Evolutionary conservation across 75 land plant species (phyloP).

Genomic region (Sequoiadendron giganteum): DNA sequence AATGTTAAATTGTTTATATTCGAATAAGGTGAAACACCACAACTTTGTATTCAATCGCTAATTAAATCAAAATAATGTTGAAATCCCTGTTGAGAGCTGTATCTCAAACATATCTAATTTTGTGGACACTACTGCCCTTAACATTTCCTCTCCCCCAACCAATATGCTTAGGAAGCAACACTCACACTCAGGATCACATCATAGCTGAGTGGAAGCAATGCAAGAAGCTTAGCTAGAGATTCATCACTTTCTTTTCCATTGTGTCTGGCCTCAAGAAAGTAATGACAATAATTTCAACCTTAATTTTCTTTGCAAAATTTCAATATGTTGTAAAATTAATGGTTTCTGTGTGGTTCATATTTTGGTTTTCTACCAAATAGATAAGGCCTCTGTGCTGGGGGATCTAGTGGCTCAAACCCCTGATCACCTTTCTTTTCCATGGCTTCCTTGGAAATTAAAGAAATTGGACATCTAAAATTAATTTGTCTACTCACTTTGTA

Average conservation of each 20-base stretch:
- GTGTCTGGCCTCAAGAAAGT: slow-evolving; percentile 89
- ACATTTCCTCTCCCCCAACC: not conserved
- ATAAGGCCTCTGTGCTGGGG: slow-evolving; percentile 55
- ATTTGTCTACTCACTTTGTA: too few species aligned
- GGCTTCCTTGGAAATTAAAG: too few species aligned
- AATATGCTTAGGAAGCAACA: not conserved
- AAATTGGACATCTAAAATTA: too few species aligned
- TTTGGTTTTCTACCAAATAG: slow-evolving; percentile 24
- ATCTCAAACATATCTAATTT: not conserved
- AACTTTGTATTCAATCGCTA: too few species aligned
- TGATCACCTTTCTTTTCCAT: too few species aligned
- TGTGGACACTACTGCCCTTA: not conserved
- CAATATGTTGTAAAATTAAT: not conserved
- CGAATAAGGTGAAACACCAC: too few species aligned
- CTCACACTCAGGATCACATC: slow-evolving; percentile 50
- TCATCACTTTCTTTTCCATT: slow-evolving; percentile 83
- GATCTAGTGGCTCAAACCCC: not conserved
- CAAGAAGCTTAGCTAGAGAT: slow-evolving; percentile 90
- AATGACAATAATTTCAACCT: not conserved
- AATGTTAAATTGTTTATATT: too few species aligned
- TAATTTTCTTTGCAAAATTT: not conserved
- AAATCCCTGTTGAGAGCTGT: not conserved
- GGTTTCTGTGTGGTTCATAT: not conserved
- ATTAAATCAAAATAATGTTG: not conserved
- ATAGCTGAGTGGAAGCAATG: slow-evolving; percentile 88